Base-by-base conservation (phyloP, 805 yeast species). In the Sugiyamaella lignohabitans region DNA sequence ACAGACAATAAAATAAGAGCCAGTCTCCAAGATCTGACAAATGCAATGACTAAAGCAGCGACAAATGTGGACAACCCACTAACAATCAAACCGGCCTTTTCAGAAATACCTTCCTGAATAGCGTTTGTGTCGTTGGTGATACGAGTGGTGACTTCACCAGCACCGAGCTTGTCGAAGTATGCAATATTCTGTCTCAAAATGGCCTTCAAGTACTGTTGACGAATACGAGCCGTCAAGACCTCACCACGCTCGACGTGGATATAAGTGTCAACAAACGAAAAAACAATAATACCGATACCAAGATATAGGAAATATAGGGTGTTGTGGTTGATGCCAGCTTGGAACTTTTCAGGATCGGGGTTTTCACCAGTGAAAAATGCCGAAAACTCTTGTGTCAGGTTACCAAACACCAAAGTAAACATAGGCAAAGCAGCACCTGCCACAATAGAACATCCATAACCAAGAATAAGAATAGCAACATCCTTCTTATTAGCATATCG, bases 81-180 rank as follows among this genome's bases (percentile, higher is more conserved):
- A 32, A 65, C 56, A 30, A 68, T 66, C 38, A 62, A 58, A n/a
- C 71, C 70, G 4, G 64, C 58, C 50, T 69, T 69, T 52, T 69
- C 72, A 32, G 69, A 62, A 53, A 69, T 66, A 27, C 72, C 73
- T 34, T 67, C 73, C 50, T 70, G 73, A 35, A 69, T 61, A 37
- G 61, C 50, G 20, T 61, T 60, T n/a, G 71, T 68, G 42, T 68
- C 72, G 19, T 65, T 64, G 35, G 71, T 63, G 55, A 69, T 69
- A 16, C 73, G 65, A 6, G 70, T 65, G 16, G 73, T 66, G 34
- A 69, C 68, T 45, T 66, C 69, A 14, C 73, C 73, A n/a, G 71
- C 59, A 14, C 73, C 73, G 14, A 69, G 57, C 38, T 61, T 59
- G 51, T 69, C 73, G 47, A 69, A 70, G 48, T 62, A 70, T 19